phyloP scores from a whole-genome alignment of 2,329 filamentous ascomycete genomes.

The Fusarium musae region DNA sequence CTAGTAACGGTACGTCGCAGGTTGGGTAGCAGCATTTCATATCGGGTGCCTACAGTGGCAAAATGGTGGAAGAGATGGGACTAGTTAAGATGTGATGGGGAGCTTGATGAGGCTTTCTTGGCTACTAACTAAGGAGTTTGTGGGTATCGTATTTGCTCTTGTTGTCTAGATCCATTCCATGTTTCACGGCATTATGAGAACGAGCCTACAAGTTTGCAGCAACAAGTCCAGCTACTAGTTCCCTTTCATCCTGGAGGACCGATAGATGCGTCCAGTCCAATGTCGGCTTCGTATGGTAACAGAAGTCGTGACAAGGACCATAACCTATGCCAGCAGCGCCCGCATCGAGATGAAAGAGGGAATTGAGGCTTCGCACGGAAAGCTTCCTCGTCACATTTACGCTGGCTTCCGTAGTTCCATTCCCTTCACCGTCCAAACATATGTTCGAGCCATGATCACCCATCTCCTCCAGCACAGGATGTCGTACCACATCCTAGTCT shows the following conservation, averaged over 20 bases:
- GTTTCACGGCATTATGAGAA: not conserved
- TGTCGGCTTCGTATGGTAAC: not conserved
- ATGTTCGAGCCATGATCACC: not conserved
- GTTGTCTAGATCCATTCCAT: not conserved
- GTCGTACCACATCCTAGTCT: conserved; percentile 20
- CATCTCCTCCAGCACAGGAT: not conserved
- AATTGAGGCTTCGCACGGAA: conserved; percentile 4
- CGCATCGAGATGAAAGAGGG: conserved; percentile 13
- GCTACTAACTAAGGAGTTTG: not conserved
- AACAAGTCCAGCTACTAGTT: not conserved
- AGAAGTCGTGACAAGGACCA: not conserved
- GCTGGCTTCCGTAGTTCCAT: conserved; percentile 20
- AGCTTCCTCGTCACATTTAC: conserved; percentile 1
- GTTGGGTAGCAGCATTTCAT: conserved; percentile 8
- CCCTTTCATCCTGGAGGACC: not conserved
- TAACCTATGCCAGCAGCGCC: conserved; percentile 18
- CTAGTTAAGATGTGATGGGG: not conserved
- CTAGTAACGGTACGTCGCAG: conserved; percentile 8
- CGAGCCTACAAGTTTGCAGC: not conserved
- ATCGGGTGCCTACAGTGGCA: conserved; percentile 27
- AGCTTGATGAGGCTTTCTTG: not conserved
- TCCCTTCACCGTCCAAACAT: conserved; percentile 9
- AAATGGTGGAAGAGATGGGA: conserved; percentile 19
- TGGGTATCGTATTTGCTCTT: not conserved
- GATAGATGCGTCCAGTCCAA: not conserved